A percentile compares a stretch with the other conserved stretches of the same genome.
phyloP scores from a whole-genome alignment of 2,329 filamentous ascomycete species.

The Stagonosporopsis tanaceti region DNA sequence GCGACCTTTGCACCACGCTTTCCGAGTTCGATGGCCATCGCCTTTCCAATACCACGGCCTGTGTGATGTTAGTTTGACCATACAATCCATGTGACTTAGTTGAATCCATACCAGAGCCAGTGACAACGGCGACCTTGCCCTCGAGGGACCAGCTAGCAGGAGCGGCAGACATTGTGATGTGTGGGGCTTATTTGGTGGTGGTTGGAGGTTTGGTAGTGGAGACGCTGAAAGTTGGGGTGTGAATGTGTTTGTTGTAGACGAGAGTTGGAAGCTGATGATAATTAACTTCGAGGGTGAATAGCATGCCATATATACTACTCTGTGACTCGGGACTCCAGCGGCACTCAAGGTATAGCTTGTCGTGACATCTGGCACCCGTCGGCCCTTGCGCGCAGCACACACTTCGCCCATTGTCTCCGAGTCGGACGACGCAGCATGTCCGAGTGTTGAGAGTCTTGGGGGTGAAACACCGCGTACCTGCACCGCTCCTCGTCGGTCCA shows the following conservation, averaged over 20 bases:
- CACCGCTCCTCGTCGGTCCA: conserved; percentile 32
- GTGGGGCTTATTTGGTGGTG: conserved; percentile 25
- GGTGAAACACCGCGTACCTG: conserved; percentile 39
- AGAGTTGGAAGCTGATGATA: conserved; percentile 30
- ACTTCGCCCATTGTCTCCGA: conserved; percentile 38
- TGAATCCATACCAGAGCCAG: conserved; percentile 56
- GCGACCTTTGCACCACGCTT: conserved; percentile 71
- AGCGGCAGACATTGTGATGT: conserved; percentile 49
- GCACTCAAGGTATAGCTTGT: conserved; percentile 34
- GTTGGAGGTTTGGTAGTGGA: conserved; percentile 11
- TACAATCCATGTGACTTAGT: not conserved
- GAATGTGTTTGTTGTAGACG: conserved; percentile 26
- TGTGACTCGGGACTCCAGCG: conserved; percentile 42
- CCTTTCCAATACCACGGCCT: conserved; percentile 71
- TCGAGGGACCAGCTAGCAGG: conserved; percentile 60
- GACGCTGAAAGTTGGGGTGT: conserved; percentile 21
- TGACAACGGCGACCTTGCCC: conserved; percentile 64
- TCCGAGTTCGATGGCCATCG: conserved; percentile 72
- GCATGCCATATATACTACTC: conserved; percentile 43
- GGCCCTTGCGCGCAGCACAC: conserved; percentile 26
- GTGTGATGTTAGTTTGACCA: conserved; percentile 18
- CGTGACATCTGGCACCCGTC: conserved; percentile 30
- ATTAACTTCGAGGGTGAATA: conserved; percentile 26
- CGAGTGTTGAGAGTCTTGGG: conserved; percentile 36
- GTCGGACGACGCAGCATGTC: conserved; percentile 37